Conservation (phyloP, 768 basidiomycete genomes). For the Phanerodontia chrysosporium region DNA sequence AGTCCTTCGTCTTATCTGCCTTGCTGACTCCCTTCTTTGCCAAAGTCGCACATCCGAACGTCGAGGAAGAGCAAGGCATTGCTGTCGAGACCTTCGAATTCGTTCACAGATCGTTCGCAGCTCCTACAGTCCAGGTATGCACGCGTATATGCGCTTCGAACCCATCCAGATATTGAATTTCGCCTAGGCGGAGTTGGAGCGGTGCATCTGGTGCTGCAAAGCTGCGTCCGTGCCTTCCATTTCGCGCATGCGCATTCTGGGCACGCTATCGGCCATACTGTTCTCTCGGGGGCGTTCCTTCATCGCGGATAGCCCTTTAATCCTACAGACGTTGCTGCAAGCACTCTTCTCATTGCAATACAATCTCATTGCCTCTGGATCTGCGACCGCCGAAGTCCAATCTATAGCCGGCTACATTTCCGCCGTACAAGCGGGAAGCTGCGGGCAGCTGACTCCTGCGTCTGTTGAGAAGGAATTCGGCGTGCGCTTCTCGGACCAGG, state of each 20-base stretch:
- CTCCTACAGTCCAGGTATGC: constrained; percentile 50
- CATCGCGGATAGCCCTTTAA: constrained; percentile 36
- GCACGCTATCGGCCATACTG: constrained; percentile 40
- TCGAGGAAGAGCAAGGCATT: constrained; percentile 50
- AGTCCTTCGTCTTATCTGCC: constrained; percentile 54
- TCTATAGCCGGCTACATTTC: constrained; percentile 40
- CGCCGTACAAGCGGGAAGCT: constrained; percentile 41
- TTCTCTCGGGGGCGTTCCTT: constrained; percentile 43
- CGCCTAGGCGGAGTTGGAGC: constrained; percentile 45
- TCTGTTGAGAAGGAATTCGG: constrained; percentile 50
- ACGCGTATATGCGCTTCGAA: background rate
- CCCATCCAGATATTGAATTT: background rate
- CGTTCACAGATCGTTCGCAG: constrained; percentile 51
- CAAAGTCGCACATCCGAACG: constrained; percentile 27
- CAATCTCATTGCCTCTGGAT: constrained; percentile 25
- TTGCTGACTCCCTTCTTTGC: constrained; percentile 54
- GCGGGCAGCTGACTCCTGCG: constrained; percentile 44
- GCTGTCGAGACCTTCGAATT: constrained; percentile 63
- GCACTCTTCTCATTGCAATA: constrained; percentile 49
- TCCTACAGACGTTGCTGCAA: constrained; percentile 49
- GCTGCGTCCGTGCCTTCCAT: constrained; percentile 44
- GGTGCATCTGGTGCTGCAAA: constrained; percentile 69
- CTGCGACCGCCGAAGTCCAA: constrained; percentile 29
- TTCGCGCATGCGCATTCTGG: constrained; percentile 47
- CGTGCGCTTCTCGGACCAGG: constrained; percentile 25